phyloP scores from a whole-genome alignment of 2,329 filamentous ascomycete genomes.

The Calonectria fujianensis region DNA sequence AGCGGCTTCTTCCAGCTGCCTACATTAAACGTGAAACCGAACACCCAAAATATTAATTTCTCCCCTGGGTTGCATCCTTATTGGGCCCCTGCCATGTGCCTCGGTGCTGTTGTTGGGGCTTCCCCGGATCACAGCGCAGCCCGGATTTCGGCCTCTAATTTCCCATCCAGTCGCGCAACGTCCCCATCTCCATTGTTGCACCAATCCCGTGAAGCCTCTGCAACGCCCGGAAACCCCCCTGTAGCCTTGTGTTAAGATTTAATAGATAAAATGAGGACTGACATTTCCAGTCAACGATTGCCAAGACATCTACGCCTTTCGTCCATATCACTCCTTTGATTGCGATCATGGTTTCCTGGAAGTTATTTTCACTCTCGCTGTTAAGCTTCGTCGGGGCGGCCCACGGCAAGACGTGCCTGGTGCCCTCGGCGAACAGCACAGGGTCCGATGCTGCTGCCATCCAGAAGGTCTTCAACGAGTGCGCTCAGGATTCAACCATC shows the following conservation, averaged over 20 bases:
- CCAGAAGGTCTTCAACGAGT: conserved; percentile 25
- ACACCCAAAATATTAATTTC: background rate
- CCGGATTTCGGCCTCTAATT: conserved; percentile 33
- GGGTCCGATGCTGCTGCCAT: conserved; percentile 31
- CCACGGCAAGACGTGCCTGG: conserved; percentile 32
- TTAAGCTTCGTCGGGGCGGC: conserved; percentile 30
- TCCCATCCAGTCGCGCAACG: conserved; percentile 25
- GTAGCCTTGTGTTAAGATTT: background rate
- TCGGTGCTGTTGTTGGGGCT: background rate
- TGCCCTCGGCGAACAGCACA: conserved; percentile 33
- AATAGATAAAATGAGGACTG: conserved; percentile 18
- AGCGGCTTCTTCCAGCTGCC: background rate
- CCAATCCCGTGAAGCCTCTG: conserved; percentile 10
- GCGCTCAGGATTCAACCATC: conserved; percentile 35
- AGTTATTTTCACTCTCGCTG: conserved; percentile 31
- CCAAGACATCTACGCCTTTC: background rate
- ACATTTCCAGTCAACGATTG: background rate
- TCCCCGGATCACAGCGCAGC: conserved; percentile 32
- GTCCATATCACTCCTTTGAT: background rate
- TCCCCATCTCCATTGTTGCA: background rate
- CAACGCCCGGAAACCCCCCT: background rate
- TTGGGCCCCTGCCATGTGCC: conserved; percentile 18
- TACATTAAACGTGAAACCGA: conserved; percentile 9
- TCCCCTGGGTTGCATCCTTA: background rate
- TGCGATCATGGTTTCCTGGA: conserved; percentile 30